Conservation (phyloP, 495 filamentous ascomycete genomes). For the Aspergillus taichungensis region DNA sequence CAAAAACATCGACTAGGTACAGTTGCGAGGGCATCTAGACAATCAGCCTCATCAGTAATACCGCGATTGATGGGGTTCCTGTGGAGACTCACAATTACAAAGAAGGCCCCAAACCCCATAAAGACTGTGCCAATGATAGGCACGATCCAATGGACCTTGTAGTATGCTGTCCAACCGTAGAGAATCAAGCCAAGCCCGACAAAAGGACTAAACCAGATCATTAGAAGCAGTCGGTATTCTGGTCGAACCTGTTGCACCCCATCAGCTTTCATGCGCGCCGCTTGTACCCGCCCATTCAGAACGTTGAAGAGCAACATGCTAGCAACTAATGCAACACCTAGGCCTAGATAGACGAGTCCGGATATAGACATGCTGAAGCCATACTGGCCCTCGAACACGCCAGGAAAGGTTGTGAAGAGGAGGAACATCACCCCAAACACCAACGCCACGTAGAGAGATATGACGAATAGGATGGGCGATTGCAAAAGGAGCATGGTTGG, state of each 20-base stretch:
- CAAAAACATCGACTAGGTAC: slow-evolving; percentile 29
- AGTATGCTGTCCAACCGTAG: slow-evolving; percentile 31
- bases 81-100: slow-evolving; percentile 12
- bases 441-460: slow-evolving; percentile 27
- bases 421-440: slow-evolving; percentile 29
- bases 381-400: slow-evolving; percentile 25
- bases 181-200: slow-evolving; percentile 24
- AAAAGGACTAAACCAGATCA: slow-evolving; percentile 17
- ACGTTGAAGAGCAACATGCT: slow-evolving; percentile 16
- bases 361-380: slow-evolving; percentile 17
- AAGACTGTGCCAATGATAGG: slow-evolving; percentile 26
- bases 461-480: slow-evolving; percentile 26
- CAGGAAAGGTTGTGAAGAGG: slow-evolving; percentile 33
- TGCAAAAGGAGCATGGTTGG: slow-evolving; percentile 25
- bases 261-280: slow-evolving; percentile 6
- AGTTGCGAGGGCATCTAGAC: slow-evolving; percentile 19
- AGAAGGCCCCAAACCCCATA: slow-evolving; percentile 22
- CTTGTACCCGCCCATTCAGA: slow-evolving; percentile 16
- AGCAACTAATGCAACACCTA: slow-evolving; percentile 22
- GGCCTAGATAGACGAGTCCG: slow-evolving; percentile 28
- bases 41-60: not conserved
- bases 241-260: slow-evolving; percentile 10
- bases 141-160: slow-evolving; percentile 27
- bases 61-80: not conserved
- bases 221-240: slow-evolving; percentile 24